These are phyloP conservation scores for Calocera cornea DNA, from an alignment of 768 basidiomycete genomes.

Conservation along the genomic window DNA sequence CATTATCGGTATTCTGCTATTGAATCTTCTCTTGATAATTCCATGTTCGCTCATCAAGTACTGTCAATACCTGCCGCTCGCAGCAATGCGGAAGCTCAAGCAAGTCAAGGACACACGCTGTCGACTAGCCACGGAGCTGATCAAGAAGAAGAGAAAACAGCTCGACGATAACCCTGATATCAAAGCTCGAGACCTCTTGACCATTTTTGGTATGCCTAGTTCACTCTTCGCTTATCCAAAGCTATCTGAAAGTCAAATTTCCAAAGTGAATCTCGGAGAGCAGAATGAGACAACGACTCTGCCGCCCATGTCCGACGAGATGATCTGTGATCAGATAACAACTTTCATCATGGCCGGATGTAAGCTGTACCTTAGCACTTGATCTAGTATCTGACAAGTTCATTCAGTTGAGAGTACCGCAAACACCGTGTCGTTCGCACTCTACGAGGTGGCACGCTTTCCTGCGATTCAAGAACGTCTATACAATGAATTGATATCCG, in stretches of 20 bases:
- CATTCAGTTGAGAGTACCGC: neutral
- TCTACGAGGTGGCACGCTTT: slow-evolving; percentile 46
- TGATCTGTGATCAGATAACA: neutral
- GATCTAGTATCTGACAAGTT: neutral
- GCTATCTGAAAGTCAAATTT: no score
- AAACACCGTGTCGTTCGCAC: slow-evolving; percentile 17
- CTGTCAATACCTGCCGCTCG: neutral
- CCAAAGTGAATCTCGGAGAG: neutral
- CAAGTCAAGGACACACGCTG: neutral
- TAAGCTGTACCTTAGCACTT: neutral
- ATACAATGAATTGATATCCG: slow-evolving; percentile 37
- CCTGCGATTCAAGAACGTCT: slow-evolving; percentile 41
- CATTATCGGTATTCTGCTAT: neutral
- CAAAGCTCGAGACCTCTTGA: neutral
- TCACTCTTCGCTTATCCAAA: neutral
- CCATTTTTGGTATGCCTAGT: neutral
- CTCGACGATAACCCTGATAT: neutral
- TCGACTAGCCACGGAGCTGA: neutral
- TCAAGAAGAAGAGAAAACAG: neutral
- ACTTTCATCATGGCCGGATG: neutral
- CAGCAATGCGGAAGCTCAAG: neutral
- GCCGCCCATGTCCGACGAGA: neutral
- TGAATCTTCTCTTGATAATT: neutral
- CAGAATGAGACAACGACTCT: neutral
- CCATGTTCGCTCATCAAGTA: neutral